phyloP scores from a whole-genome alignment of 208 protist species.

The Leishmania aethiopica region DNA sequence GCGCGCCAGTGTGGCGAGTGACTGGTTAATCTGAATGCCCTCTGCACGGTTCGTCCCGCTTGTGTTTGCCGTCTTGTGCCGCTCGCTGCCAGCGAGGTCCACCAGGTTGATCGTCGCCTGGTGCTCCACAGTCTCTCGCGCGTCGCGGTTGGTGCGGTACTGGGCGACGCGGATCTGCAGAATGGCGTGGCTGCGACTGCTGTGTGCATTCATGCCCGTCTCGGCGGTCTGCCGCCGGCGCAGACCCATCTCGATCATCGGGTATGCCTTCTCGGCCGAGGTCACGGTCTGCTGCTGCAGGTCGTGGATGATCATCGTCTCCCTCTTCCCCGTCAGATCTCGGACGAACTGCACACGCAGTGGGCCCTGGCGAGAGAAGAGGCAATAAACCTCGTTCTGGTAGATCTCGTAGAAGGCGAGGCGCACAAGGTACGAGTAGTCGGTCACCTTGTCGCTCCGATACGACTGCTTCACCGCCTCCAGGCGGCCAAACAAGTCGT shows the following conservation, averaged over 20 bases:
- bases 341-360: conserved; percentile 64
- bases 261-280: conserved; percentile 57
- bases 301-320: conserved; percentile 70
- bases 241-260: conserved; percentile 84
- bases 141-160: conserved; percentile 55
- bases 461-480: conserved; percentile 45
- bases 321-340: conserved; percentile 50
- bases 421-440: conserved; percentile 68
- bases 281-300: conserved; percentile 59
- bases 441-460: conserved; percentile 32
- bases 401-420: conserved; percentile 86
- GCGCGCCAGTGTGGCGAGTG: conserved; percentile 82
- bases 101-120: conserved; percentile 90
- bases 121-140: conserved; percentile 68
- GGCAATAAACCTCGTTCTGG: conserved; percentile 78
- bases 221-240: conserved; percentile 79
- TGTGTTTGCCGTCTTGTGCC: conserved; percentile 78
- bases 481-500: conserved; percentile 69
- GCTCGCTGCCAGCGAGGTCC: conserved; percentile 93
- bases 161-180: conserved; percentile 79
- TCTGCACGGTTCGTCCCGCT: conserved; percentile 78
- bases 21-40: conserved; percentile 90
- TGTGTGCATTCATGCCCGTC: conserved; percentile 91
- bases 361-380: conserved; percentile 69
- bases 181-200: conserved; percentile 91